Base-by-base conservation (phyloP, 371 early-diverging fungal species). In the Umbelopsis sp. region DNA sequence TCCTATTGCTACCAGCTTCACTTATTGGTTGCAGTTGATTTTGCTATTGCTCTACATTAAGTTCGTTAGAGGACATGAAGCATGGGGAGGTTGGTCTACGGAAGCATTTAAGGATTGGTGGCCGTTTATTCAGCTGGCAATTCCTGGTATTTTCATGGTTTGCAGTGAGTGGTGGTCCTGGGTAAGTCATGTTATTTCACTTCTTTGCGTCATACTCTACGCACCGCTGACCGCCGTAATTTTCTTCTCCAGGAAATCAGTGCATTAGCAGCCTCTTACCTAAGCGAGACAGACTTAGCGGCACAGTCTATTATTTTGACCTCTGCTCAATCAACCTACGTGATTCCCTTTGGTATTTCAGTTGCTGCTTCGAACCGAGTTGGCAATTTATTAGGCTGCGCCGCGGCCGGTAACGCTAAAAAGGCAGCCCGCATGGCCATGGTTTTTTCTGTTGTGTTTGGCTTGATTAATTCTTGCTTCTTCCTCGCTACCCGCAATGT, bases 61-160 rank as follows among this genome's bases (percentile, higher is more conserved):
- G 50, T 90, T 77, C 70, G 79, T 94, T 63, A 79, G 84, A 20
- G 96, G 96, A 1, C 74, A 81, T 14, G 81, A 86, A 32, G 85
- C 87, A 4, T 97, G 95, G 95, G 94, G 93, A 29, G 96, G 95
- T 9, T 95, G 94, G 93, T 87, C 91, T 7, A 76, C 84, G 20
- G 89, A 89, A 57, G 86, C 90, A 9, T 74, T 94, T 29, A 74
- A 75, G 50, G 83, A 81, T 6, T 89, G 87, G 87, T 80, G 84
- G 69, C 83, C 86, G 24, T 94, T 91, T 73, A 65, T 92, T 63
- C 84, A 83, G 57, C 80, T 96, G 44, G 96, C 92, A 0, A 63
- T 91, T 9, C 91, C 92, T 20, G 89, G 91, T 10, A 84, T 91
- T 35, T 66, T 89, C 20, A 91, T 91, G 87, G 77, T 88, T 5